Evolutionary conservation across 768 basidiomycete species (phyloP), one percentile per base, ranked within the genome.

Genomic region (Chalciporus piperatus): DNA sequence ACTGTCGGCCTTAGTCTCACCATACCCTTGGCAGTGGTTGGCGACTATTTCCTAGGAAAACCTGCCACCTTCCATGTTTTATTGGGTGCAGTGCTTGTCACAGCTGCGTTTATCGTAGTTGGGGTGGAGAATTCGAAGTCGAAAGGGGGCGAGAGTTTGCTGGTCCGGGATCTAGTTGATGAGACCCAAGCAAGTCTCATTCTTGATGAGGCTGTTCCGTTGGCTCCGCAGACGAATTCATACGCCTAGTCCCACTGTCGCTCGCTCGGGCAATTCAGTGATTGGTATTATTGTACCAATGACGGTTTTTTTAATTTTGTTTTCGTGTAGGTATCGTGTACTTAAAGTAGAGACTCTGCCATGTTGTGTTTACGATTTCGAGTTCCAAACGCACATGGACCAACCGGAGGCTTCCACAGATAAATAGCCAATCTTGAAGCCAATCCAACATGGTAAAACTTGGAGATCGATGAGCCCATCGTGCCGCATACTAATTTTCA

Each of bases 1-100:
- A 98, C 96, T 1, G 76, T 98, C 48, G 96, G 96, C 23, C 77
- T 98, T 9, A 92, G 89, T 50, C 78, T 98, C 13, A 97, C 97
- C 1, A 97, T 98, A 66, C 96, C 94, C 5, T 74, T 95, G 46
- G 92, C 97, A 6, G 84, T 98, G 44, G 45, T 88, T 9, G 94
- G 94, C 13, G 94, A 97, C 60, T 73, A 83, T 52, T 65, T 86
- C 50, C 73, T 91, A 3, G 75, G 81, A 19, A 80, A 76, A 37
- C 75, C 84, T 27, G 75, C 83, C 19, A 72, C 78, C 19, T 60
- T 68, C 9, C 77, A 85, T 63, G 86, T 89, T 16, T 68, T 92
- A 25, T 25, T 83, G 10, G 95, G 95, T 10, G 94, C 92, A 1
- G 52, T 75, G 6, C 69, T 97, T 41, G 93, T 97, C 6, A 70